phyloP scores from a whole-genome alignment of 2,329 filamentous ascomycete genomes.

The Albifimbria verrucaria region DNA sequence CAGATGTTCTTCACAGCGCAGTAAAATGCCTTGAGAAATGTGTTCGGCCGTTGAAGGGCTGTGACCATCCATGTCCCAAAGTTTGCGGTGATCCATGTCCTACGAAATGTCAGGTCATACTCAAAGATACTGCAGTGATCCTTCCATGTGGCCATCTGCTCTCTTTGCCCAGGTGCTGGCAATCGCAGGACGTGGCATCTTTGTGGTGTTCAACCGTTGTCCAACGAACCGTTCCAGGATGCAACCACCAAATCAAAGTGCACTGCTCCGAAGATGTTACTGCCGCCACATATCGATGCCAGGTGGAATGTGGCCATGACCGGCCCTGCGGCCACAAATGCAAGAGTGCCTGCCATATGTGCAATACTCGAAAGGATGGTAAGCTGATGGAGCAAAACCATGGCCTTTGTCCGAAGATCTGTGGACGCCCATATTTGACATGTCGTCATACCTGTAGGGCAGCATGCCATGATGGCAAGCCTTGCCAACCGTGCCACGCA shows the following conservation, averaged over 20 bases:
- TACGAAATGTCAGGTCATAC: conserved; percentile 27
- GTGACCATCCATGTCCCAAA: conserved; percentile 40
- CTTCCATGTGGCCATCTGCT: conserved; percentile 41
- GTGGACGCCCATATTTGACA: conserved; percentile 45
- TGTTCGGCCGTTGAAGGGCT: conserved; percentile 35
- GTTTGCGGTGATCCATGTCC: conserved; percentile 42
- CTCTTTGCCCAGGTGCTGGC: conserved; percentile 30
- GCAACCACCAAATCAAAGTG: conserved; percentile 49
- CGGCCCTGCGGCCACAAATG: conserved; percentile 60
- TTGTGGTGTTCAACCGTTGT: conserved; percentile 50
- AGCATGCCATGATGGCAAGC: conserved; percentile 49
- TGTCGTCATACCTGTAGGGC: conserved; percentile 54
- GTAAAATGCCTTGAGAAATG: conserved; percentile 44
- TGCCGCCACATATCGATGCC: conserved; percentile 41
- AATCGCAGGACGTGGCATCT: conserved; percentile 36
- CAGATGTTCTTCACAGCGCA: conserved; percentile 41
- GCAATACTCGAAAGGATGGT: conserved; percentile 34
- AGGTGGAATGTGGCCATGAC: conserved; percentile 37
- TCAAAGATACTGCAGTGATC: conserved; percentile 25
- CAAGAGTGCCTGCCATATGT: conserved; percentile 43
- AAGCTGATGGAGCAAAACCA: conserved; percentile 36
- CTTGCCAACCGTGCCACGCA: conserved; percentile 45
- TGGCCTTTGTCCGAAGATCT: conserved; percentile 43
- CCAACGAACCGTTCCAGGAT: conserved; percentile 46
- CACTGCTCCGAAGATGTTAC: conserved; percentile 47